Percentiles rank a stretch among this genome's conserved stretches.
Conservation (phyloP, 345 rosid species). For the Sonneratia alba region DNA sequence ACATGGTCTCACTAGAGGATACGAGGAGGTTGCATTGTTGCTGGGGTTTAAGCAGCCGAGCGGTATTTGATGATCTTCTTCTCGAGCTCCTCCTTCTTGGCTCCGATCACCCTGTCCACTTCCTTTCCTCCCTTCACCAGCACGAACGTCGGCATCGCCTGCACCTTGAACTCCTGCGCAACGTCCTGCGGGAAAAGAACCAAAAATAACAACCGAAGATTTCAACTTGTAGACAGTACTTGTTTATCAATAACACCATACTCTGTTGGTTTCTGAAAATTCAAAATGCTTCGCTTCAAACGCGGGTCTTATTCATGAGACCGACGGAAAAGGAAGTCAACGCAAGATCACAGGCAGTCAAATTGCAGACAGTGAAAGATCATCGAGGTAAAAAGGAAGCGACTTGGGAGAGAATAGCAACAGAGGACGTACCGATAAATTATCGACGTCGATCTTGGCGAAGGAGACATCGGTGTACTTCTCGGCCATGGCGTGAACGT, state of each 20-base stretch:
- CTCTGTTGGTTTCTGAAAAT: background rate
- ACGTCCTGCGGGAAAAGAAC: conserved; percentile 38
- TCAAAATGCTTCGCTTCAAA: background rate
- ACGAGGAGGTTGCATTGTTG: background rate
- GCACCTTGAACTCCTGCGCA: conserved; percentile 57
- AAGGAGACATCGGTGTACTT: conserved; percentile 48
- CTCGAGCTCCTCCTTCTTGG: conserved; percentile 48
- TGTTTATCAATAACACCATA: background rate
- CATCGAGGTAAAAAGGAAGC: background rate
- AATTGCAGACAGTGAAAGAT: background rate
- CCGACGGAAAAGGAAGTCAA: background rate
- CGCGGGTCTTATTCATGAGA: background rate
- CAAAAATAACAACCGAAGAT: too few species aligned
- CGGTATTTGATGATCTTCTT: conserved; percentile 39
- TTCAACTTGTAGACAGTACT: background rate
- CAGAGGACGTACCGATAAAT: conserved; percentile 46
- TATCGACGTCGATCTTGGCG: conserved; percentile 83
- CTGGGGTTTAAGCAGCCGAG: background rate
- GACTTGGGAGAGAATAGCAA: background rate
- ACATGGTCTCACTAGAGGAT: background rate
- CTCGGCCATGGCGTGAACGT: conserved; percentile 29
- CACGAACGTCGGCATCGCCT: conserved; percentile 90
- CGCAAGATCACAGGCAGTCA: conserved; percentile 1
- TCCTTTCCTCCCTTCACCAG: conserved; percentile 68
- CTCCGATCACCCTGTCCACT: conserved; percentile 60